Evolutionary conservation across 345 rosid species (phyloP).

Genomic region (Eucalyptus curtisii): DNA sequence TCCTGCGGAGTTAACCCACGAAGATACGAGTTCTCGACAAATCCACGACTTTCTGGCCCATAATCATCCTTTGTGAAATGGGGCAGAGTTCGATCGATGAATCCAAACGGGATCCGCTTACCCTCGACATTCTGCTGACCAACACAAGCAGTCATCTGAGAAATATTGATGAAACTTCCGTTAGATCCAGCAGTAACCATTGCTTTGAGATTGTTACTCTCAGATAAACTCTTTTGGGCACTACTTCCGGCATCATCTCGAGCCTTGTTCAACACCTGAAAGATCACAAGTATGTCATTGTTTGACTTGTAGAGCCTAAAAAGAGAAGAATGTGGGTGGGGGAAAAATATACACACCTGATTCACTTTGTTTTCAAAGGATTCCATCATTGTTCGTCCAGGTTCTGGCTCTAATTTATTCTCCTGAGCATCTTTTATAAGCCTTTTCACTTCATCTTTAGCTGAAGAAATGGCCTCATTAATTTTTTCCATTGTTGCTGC

Average conservation of each 20-base stretch:
- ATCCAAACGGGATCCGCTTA: conserved; percentile 91
- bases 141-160: conserved; percentile 99
- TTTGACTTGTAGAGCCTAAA: background rate
- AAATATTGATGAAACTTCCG: conserved; percentile 96
- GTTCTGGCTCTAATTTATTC: conserved; percentile 81
- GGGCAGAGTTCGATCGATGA: conserved; percentile 78
- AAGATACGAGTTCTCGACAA: conserved; percentile 96
- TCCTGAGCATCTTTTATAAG: conserved; percentile 60
- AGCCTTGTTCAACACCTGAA: conserved; percentile 84
- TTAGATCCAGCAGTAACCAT: conserved; percentile 99
- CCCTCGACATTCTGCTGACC: conserved; percentile 99
- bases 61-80: conserved; percentile 93
- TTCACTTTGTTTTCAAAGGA: conserved; percentile 96
- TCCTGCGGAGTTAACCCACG: conserved; percentile 99
- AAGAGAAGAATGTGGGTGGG: background rate
- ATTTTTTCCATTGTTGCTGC: conserved; percentile 87
- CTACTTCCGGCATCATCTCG: conserved; percentile 99
- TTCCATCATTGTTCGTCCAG: conserved; percentile 93
- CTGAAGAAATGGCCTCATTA: conserved; percentile 70
- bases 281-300: background rate
- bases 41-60: conserved; percentile 99
- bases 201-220: conserved; percentile 96
- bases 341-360: conserved; percentile 29
- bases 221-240: conserved; percentile 92
- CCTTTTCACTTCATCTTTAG: conserved; percentile 73